These are phyloP conservation scores for Monilinia fructicola DNA, from an alignment of 2,329 filamentous ascomycete species.

Conservation along the genomic window DNA sequence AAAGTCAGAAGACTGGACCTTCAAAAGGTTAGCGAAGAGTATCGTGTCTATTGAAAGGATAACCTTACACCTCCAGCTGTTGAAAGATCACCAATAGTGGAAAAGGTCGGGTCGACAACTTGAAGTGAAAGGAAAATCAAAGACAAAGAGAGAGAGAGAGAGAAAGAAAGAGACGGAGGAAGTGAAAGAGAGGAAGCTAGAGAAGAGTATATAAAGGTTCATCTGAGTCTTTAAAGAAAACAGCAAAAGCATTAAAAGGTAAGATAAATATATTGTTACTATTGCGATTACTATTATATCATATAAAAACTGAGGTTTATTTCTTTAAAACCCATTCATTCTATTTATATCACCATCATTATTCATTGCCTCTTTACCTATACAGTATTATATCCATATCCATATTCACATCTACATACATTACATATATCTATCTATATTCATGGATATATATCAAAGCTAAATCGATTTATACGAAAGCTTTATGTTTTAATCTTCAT, in stretches of 20 bases:
- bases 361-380: not conserved
- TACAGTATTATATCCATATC: no score
- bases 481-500: not conserved
- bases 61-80: no score
- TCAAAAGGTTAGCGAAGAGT: slow-evolving; percentile 7
- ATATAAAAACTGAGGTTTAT: no score
- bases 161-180: not conserved
- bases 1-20: not conserved
- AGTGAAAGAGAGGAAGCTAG: not conserved
- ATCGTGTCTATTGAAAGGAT: not conserved
- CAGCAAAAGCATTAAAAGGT: not conserved
- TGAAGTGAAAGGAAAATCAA: not conserved
- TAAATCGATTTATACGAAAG: not conserved
- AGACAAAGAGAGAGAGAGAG: not conserved
- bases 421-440: no score
- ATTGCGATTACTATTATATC: not conserved
- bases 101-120: not conserved
- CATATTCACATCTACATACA: no score
- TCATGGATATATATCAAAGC: no score
- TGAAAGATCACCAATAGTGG: not conserved
- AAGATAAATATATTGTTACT: not conserved
- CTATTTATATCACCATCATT: not conserved
- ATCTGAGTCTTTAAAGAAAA: no score
- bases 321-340: not conserved
- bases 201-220: not conserved